These are phyloP conservation scores for Neurospora sp. DNA, from an alignment of 495 filamentous ascomycete genomes.

Conservation along the genomic window DNA sequence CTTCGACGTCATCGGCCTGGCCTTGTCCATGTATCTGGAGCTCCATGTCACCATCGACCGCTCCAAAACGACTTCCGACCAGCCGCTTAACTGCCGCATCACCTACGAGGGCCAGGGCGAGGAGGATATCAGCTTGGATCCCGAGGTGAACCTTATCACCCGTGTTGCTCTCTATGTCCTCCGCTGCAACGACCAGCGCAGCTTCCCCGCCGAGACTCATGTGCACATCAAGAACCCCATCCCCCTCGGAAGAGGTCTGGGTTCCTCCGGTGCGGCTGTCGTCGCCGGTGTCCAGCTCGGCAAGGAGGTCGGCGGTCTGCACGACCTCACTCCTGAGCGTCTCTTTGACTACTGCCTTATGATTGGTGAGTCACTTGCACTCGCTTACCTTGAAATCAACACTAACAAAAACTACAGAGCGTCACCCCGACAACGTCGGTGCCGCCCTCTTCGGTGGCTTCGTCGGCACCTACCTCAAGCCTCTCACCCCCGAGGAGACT, in stretches of 20 bases:
- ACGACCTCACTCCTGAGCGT: conserved; percentile 64
- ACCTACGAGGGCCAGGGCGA: conserved; percentile 79
- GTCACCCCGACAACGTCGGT: conserved; percentile 94
- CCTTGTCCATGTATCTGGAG: conserved; percentile 83
- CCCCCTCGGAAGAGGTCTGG: conserved; percentile 79
- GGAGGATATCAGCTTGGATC: conserved; percentile 63
- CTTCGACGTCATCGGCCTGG: conserved; percentile 94
- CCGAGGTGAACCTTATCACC: conserved; percentile 82
- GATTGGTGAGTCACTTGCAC: conserved; percentile 47
- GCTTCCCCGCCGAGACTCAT: conserved; percentile 75
- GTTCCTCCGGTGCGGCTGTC: conserved; percentile 87
- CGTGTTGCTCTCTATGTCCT: conserved; percentile 86
- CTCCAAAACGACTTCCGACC: conserved; percentile 36
- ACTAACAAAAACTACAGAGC: conserved; percentile 43
- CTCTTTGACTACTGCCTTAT: conserved; percentile 93
- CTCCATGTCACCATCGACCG: conserved; percentile 61
- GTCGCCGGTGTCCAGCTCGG: conserved; percentile 87
- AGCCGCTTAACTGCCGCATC: conserved; percentile 74
- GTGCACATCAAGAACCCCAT: conserved; percentile 92
- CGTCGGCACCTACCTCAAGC: conserved; percentile 88
- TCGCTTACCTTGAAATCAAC: background rate
- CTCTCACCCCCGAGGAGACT: conserved; percentile 74
- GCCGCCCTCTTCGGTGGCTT: conserved; percentile 95
- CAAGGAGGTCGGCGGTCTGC: conserved; percentile 75
- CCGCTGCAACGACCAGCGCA: conserved; percentile 71